Conservation (phyloP, 2,329 filamentous ascomycete species). For the Fusarium sp. region DNA sequence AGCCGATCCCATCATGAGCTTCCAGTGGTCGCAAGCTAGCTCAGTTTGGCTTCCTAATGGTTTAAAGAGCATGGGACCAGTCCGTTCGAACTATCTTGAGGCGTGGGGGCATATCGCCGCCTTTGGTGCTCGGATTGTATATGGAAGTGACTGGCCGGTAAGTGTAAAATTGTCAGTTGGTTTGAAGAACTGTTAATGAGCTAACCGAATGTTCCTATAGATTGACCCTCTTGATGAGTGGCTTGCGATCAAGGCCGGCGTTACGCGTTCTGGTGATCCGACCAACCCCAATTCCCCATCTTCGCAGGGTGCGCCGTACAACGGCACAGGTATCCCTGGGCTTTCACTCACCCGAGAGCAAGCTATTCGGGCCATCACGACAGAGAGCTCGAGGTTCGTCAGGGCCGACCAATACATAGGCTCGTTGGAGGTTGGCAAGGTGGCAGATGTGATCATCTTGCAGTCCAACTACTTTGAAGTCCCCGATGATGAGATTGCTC, state of each 20-base stretch:
- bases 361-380: neutral
- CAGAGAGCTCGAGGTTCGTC: neutral
- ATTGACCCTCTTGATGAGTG: neutral
- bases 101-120: neutral
- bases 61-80: neutral
- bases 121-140: neutral
- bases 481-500: neutral
- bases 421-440: neutral
- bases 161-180: neutral
- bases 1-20: neutral
- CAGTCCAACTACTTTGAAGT: neutral
- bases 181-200: neutral
- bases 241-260: neutral
- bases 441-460: neutral
- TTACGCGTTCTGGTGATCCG: neutral
- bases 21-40: neutral
- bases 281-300: neutral
- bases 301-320: neutral
- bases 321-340: neutral
- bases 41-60: neutral
- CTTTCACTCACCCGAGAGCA: neutral
- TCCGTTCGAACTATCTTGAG: neutral
- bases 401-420: neutral
- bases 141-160: neutral
- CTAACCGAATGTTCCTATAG: neutral